A percentile compares a stretch with the other conserved stretches of the same genome.
phyloP scores from a whole-genome alignment of 345 rosid genomes.

The Linum usitatissimum region DNA sequence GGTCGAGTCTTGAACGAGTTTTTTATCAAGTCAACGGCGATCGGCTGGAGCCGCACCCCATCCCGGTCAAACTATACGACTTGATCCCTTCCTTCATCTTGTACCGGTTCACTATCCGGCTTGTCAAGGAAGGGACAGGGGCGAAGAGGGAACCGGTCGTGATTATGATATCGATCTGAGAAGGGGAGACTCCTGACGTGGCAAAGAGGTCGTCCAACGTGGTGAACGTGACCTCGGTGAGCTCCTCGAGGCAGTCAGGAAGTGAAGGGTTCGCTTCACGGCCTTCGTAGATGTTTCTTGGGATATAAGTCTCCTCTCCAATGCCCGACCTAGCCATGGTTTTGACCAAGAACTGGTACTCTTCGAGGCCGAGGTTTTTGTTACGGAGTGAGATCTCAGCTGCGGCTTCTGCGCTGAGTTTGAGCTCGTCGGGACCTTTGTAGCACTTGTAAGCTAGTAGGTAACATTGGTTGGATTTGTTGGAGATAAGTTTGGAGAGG shows the following conservation, averaged over 20 bases:
- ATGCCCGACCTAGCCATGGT: neutral
- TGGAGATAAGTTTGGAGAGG: neutral
- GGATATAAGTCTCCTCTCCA: neutral
- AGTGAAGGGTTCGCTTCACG: neutral
- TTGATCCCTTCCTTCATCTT: neutral
- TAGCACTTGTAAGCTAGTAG: neutral
- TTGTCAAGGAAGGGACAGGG: neutral
- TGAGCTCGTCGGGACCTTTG: constrained; percentile 1
- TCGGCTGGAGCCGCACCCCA: neutral
- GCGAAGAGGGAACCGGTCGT: neutral
- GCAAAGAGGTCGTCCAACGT: neutral
- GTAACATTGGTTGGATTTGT: neutral
- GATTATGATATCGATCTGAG: neutral
- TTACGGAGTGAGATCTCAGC: neutral
- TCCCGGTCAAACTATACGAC: neutral
- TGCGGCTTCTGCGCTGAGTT: neutral
- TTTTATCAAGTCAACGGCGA: neutral
- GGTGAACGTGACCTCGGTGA: neutral
- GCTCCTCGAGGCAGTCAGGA: neutral
- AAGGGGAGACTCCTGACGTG: neutral
- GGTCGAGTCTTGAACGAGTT: neutral
- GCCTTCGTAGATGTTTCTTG: neutral
- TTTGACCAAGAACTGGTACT: neutral
- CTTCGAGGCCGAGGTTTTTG: neutral
- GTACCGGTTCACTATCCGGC: neutral